A percentile compares a stretch with the other conserved stretches of the same genome.
phyloP scores from a whole-genome alignment of 2,329 filamentous ascomycete genomes.

The Ceratocystis albifundus region DNA sequence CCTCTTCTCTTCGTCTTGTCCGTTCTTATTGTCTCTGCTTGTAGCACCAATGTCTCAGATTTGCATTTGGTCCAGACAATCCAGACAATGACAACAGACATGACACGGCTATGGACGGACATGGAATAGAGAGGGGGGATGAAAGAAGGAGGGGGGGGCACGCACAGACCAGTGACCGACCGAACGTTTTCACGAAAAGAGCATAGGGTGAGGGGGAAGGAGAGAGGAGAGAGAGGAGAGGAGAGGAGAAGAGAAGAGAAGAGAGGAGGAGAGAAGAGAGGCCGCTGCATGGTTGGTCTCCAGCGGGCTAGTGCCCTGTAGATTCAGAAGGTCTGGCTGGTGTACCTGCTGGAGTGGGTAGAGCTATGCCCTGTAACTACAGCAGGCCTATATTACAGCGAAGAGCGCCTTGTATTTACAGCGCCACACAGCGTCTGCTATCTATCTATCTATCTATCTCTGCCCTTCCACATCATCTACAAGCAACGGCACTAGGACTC shows the following conservation, averaged over 20 bases:
- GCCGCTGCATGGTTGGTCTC: neutral
- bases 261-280: neutral
- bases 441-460: no score
- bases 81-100: conserved; percentile 12
- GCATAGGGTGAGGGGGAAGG: neutral
- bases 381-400: neutral
- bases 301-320: neutral
- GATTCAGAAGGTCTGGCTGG: neutral
- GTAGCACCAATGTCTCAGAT: conserved; percentile 11
- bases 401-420: neutral
- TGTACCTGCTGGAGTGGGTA: no score
- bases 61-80: conserved; percentile 7
- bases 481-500: neutral
- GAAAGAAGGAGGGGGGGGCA: neutral
- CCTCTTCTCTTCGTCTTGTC: neutral
- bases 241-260: no score
- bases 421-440: neutral
- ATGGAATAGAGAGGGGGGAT: neutral
- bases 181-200: neutral
- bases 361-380: no score
- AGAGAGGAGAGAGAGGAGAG: neutral
- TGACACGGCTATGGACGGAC: conserved; percentile 7
- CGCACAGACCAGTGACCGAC: neutral
- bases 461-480: neutral
- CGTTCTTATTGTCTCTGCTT: conserved; percentile 1